A percentile compares a stretch with the other conserved stretches of the same genome.
Evolutionary conservation across 768 basidiomycete species (phyloP).

Genomic region (Termitomyces sp.): DNA sequence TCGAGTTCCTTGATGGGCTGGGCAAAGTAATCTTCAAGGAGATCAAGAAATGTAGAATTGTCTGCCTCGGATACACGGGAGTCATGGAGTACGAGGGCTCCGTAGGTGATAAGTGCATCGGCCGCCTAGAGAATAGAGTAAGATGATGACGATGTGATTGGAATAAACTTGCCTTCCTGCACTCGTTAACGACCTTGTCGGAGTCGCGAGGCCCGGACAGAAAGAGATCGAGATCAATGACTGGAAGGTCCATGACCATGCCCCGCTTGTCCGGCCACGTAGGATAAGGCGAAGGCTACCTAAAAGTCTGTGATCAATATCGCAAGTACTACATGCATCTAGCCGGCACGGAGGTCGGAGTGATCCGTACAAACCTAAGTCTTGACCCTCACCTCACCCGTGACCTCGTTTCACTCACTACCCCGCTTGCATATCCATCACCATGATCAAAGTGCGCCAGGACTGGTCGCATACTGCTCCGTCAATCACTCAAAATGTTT

Average conservation of each 20-base stretch:
- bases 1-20: slow-evolving; percentile 60
- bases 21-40: slow-evolving; percentile 91
- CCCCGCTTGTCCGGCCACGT: slow-evolving; percentile 30
- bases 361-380: slow-evolving; percentile 13
- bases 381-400: slow-evolving; percentile 26
- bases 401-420: slow-evolving; percentile 27
- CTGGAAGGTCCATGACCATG: slow-evolving; percentile 55
- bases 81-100: slow-evolving; percentile 84
- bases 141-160: slow-evolving; percentile 1
- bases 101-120: slow-evolving; percentile 76
- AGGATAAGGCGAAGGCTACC: not conserved
- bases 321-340: too few species aligned
- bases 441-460: slow-evolving; percentile 44
- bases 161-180: slow-evolving; percentile 47
- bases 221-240: slow-evolving; percentile 78
- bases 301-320: not conserved
- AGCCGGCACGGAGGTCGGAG: slow-evolving; percentile 15
- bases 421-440: slow-evolving; percentile 23
- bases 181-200: slow-evolving; percentile 53
- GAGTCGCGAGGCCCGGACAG: slow-evolving; percentile 41
- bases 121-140: slow-evolving; percentile 52
- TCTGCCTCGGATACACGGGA: slow-evolving; percentile 80
- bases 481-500: slow-evolving; percentile 8
- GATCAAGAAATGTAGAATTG: slow-evolving; percentile 80
- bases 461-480: slow-evolving; percentile 1